Percentiles rank a stretch among this genome's conserved stretches.
Conservation (phyloP, 2,329 filamentous ascomycete species). For the Xylaria sp. region DNA sequence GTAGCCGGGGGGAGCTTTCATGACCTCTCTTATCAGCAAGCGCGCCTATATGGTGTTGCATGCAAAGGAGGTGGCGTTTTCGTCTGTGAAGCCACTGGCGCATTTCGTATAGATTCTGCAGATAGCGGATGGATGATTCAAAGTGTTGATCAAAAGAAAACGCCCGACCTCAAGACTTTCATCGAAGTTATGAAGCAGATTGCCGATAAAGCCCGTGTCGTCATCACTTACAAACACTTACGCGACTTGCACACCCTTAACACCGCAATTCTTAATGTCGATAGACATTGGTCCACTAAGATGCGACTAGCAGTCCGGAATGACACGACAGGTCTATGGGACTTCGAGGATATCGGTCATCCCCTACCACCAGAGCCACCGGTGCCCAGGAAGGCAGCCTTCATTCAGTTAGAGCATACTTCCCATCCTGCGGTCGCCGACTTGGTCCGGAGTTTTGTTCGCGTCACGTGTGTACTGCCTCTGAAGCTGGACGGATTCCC, state of each 20-base stretch:
- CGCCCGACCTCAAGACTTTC: slow-evolving; percentile 87
- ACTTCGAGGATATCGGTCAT: slow-evolving; percentile 87
- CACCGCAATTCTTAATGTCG: slow-evolving; percentile 90
- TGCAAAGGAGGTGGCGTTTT: slow-evolving; percentile 82
- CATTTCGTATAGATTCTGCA: slow-evolving; percentile 92
- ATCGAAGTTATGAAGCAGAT: slow-evolving; percentile 91
- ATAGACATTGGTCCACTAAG: slow-evolving; percentile 95
- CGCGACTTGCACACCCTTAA: slow-evolving; percentile 94
- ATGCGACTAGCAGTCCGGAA: slow-evolving; percentile 95
- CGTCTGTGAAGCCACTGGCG: slow-evolving; percentile 93
- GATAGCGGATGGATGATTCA: slow-evolving; percentile 95
- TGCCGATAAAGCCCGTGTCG: slow-evolving; percentile 83
- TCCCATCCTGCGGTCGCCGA: slow-evolving; percentile 91
- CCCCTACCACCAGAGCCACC: slow-evolving; percentile 79
- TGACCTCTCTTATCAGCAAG: slow-evolving; percentile 95
- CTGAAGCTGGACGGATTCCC: slow-evolving; percentile 98
- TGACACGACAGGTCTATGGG: slow-evolving; percentile 90
- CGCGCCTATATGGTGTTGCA: slow-evolving; percentile 92
- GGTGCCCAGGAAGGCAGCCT: slow-evolving; percentile 82
- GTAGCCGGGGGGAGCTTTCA: slow-evolving; percentile 96
- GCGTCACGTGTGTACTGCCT: slow-evolving; percentile 92
- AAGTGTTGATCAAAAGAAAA: slow-evolving; percentile 90
- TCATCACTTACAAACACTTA: slow-evolving; percentile 95
- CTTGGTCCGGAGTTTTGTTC: slow-evolving; percentile 93
- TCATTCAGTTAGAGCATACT: slow-evolving; percentile 90